A percentile compares a stretch with the other conserved stretches of the same genome.
Evolutionary conservation across 225 moss, liverwort and hornwort genomes (phyloP).

Genomic region (Physcomitrium patens): DNA sequence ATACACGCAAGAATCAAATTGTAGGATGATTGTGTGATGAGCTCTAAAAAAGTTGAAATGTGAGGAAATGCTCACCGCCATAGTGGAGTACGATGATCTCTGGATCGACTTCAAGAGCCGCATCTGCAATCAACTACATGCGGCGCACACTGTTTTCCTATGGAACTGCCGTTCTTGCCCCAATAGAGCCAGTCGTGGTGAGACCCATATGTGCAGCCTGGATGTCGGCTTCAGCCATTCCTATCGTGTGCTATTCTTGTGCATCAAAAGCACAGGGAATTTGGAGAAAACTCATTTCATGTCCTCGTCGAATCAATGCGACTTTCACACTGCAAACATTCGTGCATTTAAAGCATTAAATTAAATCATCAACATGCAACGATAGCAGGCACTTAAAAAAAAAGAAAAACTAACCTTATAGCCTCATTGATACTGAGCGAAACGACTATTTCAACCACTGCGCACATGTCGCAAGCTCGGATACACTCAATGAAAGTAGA

Average conservation of each 20-base stretch:
- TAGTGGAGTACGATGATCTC: constrained; percentile 81
- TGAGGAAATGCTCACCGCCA: constrained; percentile 63
- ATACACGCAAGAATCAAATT: neutral
- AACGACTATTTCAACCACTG: neutral
- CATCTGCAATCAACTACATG: constrained; percentile 86
- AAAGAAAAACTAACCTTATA: too few species aligned
- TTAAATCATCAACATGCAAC: constrained; percentile 16
- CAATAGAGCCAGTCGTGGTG: constrained; percentile 94
- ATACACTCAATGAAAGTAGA: neutral
- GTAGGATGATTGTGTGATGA: neutral
- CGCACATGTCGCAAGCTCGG: neutral
- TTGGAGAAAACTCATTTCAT: constrained; percentile 88
- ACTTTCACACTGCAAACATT: constrained; percentile 81
- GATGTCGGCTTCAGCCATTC: constrained; percentile 93
- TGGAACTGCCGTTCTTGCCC: constrained; percentile 74
- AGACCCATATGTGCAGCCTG: constrained; percentile 96
- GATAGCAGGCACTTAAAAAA: neutral
- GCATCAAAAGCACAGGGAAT: constrained; percentile 84
- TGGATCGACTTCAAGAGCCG: constrained; percentile 73
- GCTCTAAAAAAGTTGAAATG: neutral
- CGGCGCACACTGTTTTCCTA: constrained; percentile 81
- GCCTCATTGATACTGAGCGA: neutral
- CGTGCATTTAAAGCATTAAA: constrained; percentile 24
- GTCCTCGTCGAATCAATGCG: constrained; percentile 85
- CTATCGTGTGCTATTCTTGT: constrained; percentile 87